Conservation (phyloP, 495 filamentous ascomycete species). For the Penicillium coffeae region DNA sequence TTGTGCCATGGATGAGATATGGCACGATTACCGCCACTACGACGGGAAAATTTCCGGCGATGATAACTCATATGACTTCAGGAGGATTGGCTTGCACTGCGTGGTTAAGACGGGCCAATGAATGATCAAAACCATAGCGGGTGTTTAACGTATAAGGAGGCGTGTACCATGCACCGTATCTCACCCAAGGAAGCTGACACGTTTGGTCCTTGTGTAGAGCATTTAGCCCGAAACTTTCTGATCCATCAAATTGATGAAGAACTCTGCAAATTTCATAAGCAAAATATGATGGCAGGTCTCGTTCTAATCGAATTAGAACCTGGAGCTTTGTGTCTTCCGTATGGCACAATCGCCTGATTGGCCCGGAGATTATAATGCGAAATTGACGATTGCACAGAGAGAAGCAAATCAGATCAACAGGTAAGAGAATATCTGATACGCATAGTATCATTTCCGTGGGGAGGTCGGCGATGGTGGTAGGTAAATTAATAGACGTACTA, state of each 20-base stretch:
- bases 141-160: no score
- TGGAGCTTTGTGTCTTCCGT: neutral
- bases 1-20: no score
- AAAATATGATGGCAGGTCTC: conserved; percentile 2
- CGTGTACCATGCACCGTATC: no score
- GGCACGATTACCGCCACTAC: no score
- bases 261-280: conserved; percentile 3
- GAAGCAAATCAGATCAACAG: conserved; percentile 1
- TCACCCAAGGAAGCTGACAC: neutral
- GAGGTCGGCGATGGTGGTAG: no score
- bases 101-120: no score
- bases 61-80: no score
- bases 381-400: conserved; percentile 1
- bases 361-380: neutral
- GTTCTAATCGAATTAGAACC: neutral
- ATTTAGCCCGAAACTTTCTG: conserved; percentile 5
- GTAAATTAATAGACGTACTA: no score
- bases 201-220: no score
- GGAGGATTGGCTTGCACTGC: no score
- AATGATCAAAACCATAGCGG: no score
- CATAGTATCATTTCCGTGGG: neutral
- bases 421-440: conserved; percentile 1
- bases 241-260: conserved; percentile 4
- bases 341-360: neutral
- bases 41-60: no score